A percentile compares a stretch with the other conserved stretches of the same genome.
Conservation (phyloP, 208 protist genomes). For the Sergeia podlipaevii region DNA sequence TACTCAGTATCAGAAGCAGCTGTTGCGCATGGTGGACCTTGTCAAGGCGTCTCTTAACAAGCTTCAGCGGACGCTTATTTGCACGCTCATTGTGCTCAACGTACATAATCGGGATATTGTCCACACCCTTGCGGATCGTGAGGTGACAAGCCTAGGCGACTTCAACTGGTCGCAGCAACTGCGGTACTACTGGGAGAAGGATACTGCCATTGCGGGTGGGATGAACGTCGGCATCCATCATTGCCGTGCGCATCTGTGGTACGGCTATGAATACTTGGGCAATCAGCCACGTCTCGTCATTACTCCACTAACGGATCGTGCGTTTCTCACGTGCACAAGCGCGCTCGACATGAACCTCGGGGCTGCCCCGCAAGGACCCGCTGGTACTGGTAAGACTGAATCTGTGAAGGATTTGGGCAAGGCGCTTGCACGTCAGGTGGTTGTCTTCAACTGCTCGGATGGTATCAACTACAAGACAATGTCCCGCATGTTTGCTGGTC, state of each 20-base stretch:
- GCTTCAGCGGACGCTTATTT: conserved; percentile 90
- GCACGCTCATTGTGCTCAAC: conserved; percentile 95
- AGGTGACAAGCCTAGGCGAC: conserved; percentile 63
- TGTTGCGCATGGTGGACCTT: conserved; percentile 88
- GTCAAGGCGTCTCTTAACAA: conserved; percentile 85
- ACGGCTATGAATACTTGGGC: conserved; percentile 97
- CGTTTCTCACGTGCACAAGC: conserved; percentile 92
- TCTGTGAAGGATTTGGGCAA: conserved; percentile 95
- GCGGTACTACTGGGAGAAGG: conserved; percentile 94
- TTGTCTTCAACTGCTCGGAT: conserved; percentile 97
- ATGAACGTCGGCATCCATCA: conserved; percentile 90
- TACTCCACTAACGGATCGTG: conserved; percentile 96
- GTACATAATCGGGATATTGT: conserved; percentile 96
- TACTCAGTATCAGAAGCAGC: conserved; percentile 77
- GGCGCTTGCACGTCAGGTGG: conserved; percentile 87
- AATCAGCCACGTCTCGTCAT: conserved; percentile 95
- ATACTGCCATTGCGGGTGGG: conserved; percentile 20
- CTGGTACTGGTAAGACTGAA: conserved; percentile 97
- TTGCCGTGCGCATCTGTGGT: conserved; percentile 88
- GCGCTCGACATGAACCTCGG: conserved; percentile 95
- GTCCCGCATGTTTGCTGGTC: conserved; percentile 95
- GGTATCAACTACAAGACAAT: conserved; percentile 96
- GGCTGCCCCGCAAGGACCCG: conserved; percentile 93
- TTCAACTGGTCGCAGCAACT: conserved; percentile 95
- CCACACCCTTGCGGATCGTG: conserved; percentile 49